These are phyloP conservation scores for Glonium stellatum DNA, from an alignment of 495 filamentous ascomycete genomes.

Conservation along the genomic window DNA sequence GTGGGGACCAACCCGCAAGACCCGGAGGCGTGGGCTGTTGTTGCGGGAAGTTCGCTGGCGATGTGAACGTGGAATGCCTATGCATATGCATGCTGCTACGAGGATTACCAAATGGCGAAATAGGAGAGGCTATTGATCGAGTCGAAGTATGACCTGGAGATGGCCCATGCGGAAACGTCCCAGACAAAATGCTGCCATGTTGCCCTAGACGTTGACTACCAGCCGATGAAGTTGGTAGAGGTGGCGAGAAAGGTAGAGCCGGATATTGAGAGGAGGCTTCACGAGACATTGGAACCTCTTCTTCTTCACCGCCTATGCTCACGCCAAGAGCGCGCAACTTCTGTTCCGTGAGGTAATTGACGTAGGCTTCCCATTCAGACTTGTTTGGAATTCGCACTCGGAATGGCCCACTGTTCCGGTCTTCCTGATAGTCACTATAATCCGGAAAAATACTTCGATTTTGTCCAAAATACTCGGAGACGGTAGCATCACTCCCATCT, in stretches of 20 bases:
- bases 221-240: slow-evolving; percentile 57
- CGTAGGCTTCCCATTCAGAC: slow-evolving; percentile 76
- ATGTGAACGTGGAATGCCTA: slow-evolving; percentile 35
- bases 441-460: slow-evolving; percentile 71
- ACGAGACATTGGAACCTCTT: slow-evolving; percentile 49
- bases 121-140: slow-evolving; percentile 36
- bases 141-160: slow-evolving; percentile 27
- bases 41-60: slow-evolving; percentile 27
- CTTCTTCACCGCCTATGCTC: slow-evolving; percentile 64
- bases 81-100: slow-evolving; percentile 35
- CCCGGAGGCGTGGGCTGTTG: slow-evolving; percentile 29
- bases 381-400: slow-evolving; percentile 71
- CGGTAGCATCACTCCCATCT: neutral
- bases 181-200: slow-evolving; percentile 23
- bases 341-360: slow-evolving; percentile 71
- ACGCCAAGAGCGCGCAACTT: slow-evolving; percentile 89
- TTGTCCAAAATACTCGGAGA: slow-evolving; percentile 34
- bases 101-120: slow-evolving; percentile 34
- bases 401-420: slow-evolving; percentile 47
- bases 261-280: slow-evolving; percentile 58
- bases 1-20: slow-evolving; percentile 45
- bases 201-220: slow-evolving; percentile 44
- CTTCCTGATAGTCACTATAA: slow-evolving; percentile 48
- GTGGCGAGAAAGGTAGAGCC: slow-evolving; percentile 64
- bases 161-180: slow-evolving; percentile 27